Conservation (phyloP, 2,329 filamentous ascomycete species). For the Colletotrichum phormii region DNA sequence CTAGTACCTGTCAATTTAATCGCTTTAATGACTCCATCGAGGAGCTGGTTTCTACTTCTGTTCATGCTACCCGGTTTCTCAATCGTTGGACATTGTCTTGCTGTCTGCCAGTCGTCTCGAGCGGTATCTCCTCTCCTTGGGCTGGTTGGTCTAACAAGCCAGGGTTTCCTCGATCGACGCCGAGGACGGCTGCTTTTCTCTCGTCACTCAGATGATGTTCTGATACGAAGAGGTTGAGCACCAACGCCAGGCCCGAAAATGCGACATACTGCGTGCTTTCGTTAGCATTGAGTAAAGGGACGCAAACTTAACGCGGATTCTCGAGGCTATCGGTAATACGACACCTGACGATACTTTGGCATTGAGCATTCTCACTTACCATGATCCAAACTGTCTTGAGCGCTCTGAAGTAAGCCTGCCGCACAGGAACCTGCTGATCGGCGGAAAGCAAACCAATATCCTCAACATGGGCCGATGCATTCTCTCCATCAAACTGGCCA, state of each 20-base stretch:
- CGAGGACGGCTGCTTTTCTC: conserved; percentile 10
- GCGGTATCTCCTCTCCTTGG: conserved; percentile 2
- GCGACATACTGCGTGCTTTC: conserved; percentile 1
- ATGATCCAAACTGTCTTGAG: conserved; percentile 44
- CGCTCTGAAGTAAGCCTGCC: conserved; percentile 42
- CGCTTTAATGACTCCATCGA: neutral
- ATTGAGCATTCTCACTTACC: conserved; percentile 30
- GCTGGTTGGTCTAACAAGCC: no score
- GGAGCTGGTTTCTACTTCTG: neutral
- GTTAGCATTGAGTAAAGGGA: neutral
- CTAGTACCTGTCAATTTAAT: neutral
- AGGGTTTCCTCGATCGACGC: neutral
- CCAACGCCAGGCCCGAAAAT: neutral
- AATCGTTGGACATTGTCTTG: neutral
- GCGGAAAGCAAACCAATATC: neutral
- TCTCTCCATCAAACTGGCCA: conserved; percentile 63
- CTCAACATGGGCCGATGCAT: conserved; percentile 49
- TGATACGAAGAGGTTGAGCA: conserved; percentile 5
- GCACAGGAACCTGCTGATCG: conserved; percentile 40
- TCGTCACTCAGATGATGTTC: conserved; percentile 15
- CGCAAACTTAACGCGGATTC: neutral
- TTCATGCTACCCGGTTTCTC: neutral
- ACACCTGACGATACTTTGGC: neutral
- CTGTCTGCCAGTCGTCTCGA: conserved; percentile 11
- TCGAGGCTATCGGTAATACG: neutral